A percentile compares a stretch with the other conserved stretches of the same genome.
phyloP scores from a whole-genome alignment of 495 filamentous ascomycete species.

The Hypoxylon perforatum region DNA sequence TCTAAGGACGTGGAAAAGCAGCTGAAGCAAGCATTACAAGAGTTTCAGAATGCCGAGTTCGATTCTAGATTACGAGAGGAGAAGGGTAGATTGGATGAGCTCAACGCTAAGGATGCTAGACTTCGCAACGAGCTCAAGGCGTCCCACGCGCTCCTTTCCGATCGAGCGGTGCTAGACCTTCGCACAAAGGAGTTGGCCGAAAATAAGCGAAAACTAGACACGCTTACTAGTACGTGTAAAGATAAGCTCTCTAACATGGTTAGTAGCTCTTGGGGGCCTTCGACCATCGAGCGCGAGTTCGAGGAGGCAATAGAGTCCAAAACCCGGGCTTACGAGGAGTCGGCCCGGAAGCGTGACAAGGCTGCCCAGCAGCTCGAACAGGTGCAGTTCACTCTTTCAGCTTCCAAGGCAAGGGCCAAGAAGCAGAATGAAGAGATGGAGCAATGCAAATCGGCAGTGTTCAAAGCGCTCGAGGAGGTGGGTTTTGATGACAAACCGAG shows the following conservation, averaged over 20 bases:
- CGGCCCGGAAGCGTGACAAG: conserved; percentile 74
- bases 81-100: conserved; percentile 68
- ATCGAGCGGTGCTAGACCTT: conserved; percentile 81
- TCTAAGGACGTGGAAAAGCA: conserved; percentile 73
- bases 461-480: conserved; percentile 53
- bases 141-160: conserved; percentile 79
- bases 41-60: conserved; percentile 69
- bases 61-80: conserved; percentile 73
- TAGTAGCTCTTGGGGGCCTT: conserved; percentile 71
- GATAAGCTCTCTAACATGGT: conserved; percentile 73
- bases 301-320: conserved; percentile 70
- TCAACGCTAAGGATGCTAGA: conserved; percentile 75
- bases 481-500: conserved; percentile 41
- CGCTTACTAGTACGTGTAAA: conserved; percentile 78
- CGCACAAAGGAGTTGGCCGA: conserved; percentile 80
- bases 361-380: conserved; percentile 79
- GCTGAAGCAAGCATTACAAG: conserved; percentile 69
- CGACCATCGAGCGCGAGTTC: conserved; percentile 76
- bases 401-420: conserved; percentile 66
- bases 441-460: conserved; percentile 62
- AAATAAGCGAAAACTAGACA: conserved; percentile 74
- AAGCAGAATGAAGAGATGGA: conserved; percentile 73
- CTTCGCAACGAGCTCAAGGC: conserved; percentile 82
- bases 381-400: conserved; percentile 79
- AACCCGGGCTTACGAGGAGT: conserved; percentile 62